A percentile compares a stretch with the other conserved stretches of the same genome.
Conservation (phyloP, 2,329 filamentous ascomycete genomes). For the Lecanicillium sp. region DNA sequence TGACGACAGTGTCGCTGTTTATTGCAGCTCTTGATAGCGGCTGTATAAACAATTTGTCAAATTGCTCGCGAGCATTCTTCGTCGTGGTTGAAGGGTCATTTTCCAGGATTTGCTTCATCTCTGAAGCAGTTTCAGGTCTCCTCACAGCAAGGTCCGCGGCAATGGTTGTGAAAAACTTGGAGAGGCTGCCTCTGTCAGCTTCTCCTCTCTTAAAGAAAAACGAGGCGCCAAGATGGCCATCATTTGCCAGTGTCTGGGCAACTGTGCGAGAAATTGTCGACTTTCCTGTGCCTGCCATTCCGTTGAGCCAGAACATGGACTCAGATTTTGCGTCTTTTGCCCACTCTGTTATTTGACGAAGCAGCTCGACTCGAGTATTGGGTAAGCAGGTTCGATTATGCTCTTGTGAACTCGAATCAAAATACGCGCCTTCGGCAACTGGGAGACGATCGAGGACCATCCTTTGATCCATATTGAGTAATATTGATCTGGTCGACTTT, state of each 20-base stretch:
- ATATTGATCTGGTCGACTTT: constrained; percentile 6
- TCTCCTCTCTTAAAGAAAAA: constrained; percentile 22
- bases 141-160: constrained; percentile 19
- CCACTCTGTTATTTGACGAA: constrained; percentile 18
- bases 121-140: constrained; percentile 14
- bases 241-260: constrained; percentile 8
- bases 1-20: constrained; percentile 6
- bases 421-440: constrained; percentile 17
- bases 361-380: constrained; percentile 18
- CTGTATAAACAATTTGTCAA: neutral
- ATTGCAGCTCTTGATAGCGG: constrained; percentile 1
- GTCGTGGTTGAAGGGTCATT: neutral
- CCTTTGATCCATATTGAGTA: constrained; percentile 16
- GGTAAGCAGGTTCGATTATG: constrained; percentile 14
- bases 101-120: neutral
- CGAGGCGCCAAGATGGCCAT: constrained; percentile 12
- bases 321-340: constrained; percentile 8
- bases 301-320: constrained; percentile 24
- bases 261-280: constrained; percentile 25
- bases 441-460: constrained; percentile 14
- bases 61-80: constrained; percentile 1
- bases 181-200: constrained; percentile 23
- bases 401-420: constrained; percentile 25
- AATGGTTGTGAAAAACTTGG: constrained; percentile 29
- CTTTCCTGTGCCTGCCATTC: constrained; percentile 26